Base-by-base conservation (phyloP, 1,284 basidiomycete species). In the Ceratobasidium sp. region DNA sequence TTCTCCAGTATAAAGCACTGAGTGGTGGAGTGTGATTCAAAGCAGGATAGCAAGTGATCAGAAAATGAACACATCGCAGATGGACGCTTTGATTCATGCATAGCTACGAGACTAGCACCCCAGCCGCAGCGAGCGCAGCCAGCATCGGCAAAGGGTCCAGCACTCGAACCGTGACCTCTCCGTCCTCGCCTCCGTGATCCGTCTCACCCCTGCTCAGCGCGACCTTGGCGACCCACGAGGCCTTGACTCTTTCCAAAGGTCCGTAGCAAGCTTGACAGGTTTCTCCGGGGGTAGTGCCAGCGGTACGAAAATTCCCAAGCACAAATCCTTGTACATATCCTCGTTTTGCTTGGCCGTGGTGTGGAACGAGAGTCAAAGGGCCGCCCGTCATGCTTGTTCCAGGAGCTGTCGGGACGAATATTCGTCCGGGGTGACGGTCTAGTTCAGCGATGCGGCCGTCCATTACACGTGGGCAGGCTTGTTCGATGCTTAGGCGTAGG, bases 71-170 rank as follows among this genome's bases (percentile, higher is more conserved):
- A 17, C n/a, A 61, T 61, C 37, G 37, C 59, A 61, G 59, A 37
- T 40, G 3, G 13, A 49, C 40, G 15, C 40, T 40, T 25, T 17
- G n/a, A 46, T 5, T 49, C n/a, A 49, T 25, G n/a, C 29, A 25
- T n/a, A 13, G 44, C 57, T 46, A 70, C 17, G 54, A 61, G 15
- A 34, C 69, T 22, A 61, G 22, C 8, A 51, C 43, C 25, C 57
- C 69, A 3, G 69, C 46, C 46, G 44, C 57, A 17, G 69, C 69
- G 25, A 73, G 46, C 19, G 57, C 69, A 34, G 57, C 69, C 25
- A 71, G 29, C 56, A 73, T 73, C 3, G 69, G 69, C 13, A 73
- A 51, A 17, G 69, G 57, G 57, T 73, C 44, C 57, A 73, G n/a
- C 44, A 62, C 69, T 34, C 57, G 69, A 4, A 73, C 69, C 19